Conservation (phyloP, 495 filamentous ascomycete species). For the Daldinia grandis region DNA sequence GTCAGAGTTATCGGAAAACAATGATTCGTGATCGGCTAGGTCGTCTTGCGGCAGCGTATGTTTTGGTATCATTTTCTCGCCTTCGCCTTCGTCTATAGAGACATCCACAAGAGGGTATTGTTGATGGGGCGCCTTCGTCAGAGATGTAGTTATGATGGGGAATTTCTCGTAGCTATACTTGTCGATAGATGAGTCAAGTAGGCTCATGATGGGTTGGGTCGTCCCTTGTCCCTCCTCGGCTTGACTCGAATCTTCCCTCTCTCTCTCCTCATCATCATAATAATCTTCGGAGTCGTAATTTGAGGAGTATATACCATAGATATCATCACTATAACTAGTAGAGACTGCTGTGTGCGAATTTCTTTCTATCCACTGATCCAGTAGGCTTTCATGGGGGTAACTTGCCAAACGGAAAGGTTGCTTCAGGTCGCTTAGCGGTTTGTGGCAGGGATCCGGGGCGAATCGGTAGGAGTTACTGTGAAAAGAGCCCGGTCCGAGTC, state of each 20-base stretch:
- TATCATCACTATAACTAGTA: not conserved
- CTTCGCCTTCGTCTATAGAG: not conserved
- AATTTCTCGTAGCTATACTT: not conserved
- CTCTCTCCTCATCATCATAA: not conserved
- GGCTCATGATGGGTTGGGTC: not conserved
- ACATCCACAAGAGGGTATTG: not conserved
- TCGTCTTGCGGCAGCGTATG: slow-evolving; percentile 17
- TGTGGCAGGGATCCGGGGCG: slow-evolving; percentile 19
- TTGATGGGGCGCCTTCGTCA: not conserved
- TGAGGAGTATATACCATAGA: not conserved
- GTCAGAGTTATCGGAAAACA: slow-evolving; percentile 11
- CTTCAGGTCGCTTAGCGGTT: not conserved
- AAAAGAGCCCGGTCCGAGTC: not conserved
- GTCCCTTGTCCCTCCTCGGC: not conserved
- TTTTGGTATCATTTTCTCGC: not conserved
- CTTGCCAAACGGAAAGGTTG: not conserved
- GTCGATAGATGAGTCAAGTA: not conserved
- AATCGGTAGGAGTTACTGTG: not conserved
- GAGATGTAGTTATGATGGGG: not conserved
- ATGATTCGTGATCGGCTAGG: not conserved
- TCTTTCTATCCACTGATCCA: not conserved
- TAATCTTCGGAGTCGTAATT: not conserved
- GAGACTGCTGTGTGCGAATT: not conserved
- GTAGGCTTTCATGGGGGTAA: not conserved
- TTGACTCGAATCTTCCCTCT: not conserved